Percentiles rank a stretch among this genome's conserved stretches.
phyloP scores from a whole-genome alignment of 2,329 filamentous ascomycete species.

The Laburnicola sp. region DNA sequence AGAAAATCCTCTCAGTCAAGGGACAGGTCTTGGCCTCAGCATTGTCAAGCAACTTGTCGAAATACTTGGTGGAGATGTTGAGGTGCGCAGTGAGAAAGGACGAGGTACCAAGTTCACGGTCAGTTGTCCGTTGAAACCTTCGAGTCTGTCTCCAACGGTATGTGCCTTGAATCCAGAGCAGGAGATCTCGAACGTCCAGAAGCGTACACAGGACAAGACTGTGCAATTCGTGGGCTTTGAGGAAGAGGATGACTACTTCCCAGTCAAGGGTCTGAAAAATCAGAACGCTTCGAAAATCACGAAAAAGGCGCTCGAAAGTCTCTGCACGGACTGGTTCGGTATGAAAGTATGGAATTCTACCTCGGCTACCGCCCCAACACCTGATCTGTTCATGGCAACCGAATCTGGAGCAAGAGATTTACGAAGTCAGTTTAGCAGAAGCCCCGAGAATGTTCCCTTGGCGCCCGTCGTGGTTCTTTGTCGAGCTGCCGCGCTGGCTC shows the following conservation, averaged over 20 bases:
- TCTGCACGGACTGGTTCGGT: conserved; percentile 43
- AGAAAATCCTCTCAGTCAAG: conserved; percentile 44
- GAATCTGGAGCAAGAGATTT: conserved; percentile 36
- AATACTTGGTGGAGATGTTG: conserved; percentile 42
- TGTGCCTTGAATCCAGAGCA: conserved; percentile 25
- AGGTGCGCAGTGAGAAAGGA: conserved; percentile 41
- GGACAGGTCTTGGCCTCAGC: conserved; percentile 45
- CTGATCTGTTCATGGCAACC: conserved; percentile 39
- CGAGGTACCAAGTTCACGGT: conserved; percentile 45
- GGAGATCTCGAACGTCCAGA: conserved; percentile 27
- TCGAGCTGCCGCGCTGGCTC: conserved; percentile 40
- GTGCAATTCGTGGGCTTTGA: conserved; percentile 41
- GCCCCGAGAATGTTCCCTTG: conserved; percentile 19
- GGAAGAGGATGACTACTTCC: conserved; percentile 35
- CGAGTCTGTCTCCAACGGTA: conserved; percentile 35
- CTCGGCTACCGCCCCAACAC: conserved; percentile 13
- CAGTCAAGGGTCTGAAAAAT: conserved; percentile 34
- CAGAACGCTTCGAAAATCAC: conserved; percentile 37
- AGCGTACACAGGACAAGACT: conserved; percentile 35
- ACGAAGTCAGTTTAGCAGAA: conserved; percentile 30
- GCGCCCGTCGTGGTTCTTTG: conserved; percentile 41
- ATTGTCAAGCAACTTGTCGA: conserved; percentile 47
- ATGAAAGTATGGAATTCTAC: conserved; percentile 30
- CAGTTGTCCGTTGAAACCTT: conserved; percentile 38
- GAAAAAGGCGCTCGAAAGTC: conserved; percentile 36